These are phyloP conservation scores for Tulasnella sp. DNA, from an alignment of 768 basidiomycete genomes.

Conservation along the genomic window DNA sequence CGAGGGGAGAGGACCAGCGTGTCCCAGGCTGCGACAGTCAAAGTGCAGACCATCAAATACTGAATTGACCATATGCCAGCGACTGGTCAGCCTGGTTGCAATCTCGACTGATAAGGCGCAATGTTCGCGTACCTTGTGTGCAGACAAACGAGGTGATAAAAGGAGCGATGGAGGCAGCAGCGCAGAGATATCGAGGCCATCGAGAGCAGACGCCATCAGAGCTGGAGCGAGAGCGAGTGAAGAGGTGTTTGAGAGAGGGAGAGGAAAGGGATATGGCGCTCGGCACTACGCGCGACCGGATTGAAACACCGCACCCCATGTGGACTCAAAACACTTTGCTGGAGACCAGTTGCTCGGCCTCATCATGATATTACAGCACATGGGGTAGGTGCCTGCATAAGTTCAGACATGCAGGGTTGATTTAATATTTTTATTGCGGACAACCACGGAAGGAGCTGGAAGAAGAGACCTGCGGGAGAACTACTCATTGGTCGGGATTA, in stretches of 20 bases:
- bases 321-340: too few relatives aligned
- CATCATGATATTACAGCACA: too few relatives aligned
- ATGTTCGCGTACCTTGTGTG: conserved; percentile 29
- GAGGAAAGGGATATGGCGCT: background rate
- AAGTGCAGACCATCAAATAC: conserved; percentile 81
- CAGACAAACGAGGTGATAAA: conserved; percentile 64
- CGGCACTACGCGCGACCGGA: background rate
- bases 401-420: too few relatives aligned
- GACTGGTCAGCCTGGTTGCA: too few relatives aligned
- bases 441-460: too few relatives aligned
- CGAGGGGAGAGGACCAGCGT: conserved; percentile 73
- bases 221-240: too few relatives aligned
- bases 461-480: too few relatives aligned
- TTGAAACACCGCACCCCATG: background rate
- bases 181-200: conserved; percentile 17
- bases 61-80: conserved; percentile 33
- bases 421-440: too few relatives aligned
- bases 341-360: too few relatives aligned
- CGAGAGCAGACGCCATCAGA: too few relatives aligned
- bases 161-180: conserved; percentile 54
- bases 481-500: too few relatives aligned
- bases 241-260: background rate
- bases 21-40: conserved; percentile 85
- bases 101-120: background rate
- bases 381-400: too few relatives aligned